Conservation (phyloP, 2,329 filamentous ascomycete genomes). For the Fusarium tupiense region DNA sequence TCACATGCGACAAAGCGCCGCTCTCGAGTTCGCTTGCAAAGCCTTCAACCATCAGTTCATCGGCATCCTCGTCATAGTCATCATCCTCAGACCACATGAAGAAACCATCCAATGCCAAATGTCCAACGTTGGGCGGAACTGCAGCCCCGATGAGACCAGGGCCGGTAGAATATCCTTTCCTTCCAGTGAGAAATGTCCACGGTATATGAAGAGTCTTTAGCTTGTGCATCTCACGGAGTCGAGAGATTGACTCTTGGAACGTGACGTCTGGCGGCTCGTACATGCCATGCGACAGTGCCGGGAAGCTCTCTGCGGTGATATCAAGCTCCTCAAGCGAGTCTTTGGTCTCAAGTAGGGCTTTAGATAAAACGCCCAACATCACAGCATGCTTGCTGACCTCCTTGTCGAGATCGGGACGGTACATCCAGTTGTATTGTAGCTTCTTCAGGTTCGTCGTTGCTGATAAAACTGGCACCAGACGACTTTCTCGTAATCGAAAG, state of each 20-base stretch:
- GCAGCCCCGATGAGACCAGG: neutral
- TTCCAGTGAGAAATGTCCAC: neutral
- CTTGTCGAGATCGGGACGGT: constrained; percentile 1
- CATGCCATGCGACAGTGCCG: fast-evolving
- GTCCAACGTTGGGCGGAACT: neutral
- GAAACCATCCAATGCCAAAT: neutral
- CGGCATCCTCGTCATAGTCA: neutral
- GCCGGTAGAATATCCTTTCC: fast-evolving
- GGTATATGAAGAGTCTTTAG: neutral
- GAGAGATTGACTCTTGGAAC: neutral
- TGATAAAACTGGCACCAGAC: constrained; percentile 4
- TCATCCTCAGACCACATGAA: neutral
- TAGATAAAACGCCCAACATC: neutral
- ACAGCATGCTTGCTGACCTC: neutral
- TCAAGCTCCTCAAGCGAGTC: neutral
- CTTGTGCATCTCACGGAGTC: neutral
- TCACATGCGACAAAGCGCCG: neutral
- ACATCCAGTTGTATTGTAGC: constrained; percentile 13
- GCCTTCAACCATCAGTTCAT: neutral
- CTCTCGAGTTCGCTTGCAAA: neutral
- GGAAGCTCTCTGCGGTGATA: neutral
- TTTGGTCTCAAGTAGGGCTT: neutral
- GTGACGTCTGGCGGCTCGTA: neutral
- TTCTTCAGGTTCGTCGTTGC: neutral
- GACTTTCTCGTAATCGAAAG: constrained; percentile 8